Evolutionary conservation across 768 basidiomycete genomes (phyloP).

Genomic region (Hypholoma sublateritium): DNA sequence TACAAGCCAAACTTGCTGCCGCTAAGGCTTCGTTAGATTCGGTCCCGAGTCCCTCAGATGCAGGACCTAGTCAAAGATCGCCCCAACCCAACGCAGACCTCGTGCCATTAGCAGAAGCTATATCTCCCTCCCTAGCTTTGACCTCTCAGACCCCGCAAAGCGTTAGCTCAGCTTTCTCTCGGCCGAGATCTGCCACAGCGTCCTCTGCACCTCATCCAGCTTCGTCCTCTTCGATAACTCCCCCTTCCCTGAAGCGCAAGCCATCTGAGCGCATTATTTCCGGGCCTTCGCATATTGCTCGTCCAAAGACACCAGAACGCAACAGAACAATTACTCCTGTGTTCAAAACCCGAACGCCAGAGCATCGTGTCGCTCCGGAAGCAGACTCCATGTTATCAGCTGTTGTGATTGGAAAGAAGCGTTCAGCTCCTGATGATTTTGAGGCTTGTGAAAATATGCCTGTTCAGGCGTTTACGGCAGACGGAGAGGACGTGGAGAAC

Average conservation of each 20-base stretch:
- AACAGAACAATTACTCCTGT: conserved; percentile 36
- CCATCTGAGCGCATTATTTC: conserved; percentile 39
- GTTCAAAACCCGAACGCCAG: conserved; percentile 56
- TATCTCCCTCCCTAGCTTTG: neutral
- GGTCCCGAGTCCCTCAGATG: conserved; percentile 10
- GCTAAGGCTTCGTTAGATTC: conserved; percentile 38
- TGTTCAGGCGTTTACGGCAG: conserved; percentile 63
- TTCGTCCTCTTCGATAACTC: conserved; percentile 2
- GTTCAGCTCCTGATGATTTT: conserved; percentile 77
- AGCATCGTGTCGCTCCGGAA: conserved; percentile 29
- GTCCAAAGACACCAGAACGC: conserved; percentile 57
- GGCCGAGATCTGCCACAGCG: conserved; percentile 30
- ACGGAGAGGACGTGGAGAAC: conserved; percentile 40
- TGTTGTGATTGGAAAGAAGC: conserved; percentile 62
- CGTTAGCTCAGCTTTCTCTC: conserved; percentile 13
- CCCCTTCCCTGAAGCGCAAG: conserved; percentile 18
- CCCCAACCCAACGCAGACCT: neutral
- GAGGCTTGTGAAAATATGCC: conserved; percentile 56
- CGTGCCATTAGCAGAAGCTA: neutral
- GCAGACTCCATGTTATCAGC: conserved; percentile 29
- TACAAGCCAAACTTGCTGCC: conserved; percentile 65
- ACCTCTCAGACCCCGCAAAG: conserved; percentile 8
- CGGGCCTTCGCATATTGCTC: conserved; percentile 39
- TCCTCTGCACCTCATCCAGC: conserved; percentile 21
- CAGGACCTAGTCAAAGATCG: conserved; percentile 1